Percentiles rank a stretch among this genome's conserved stretches.
These are phyloP conservation scores for Trypanosoma theileri DNA, from an alignment of 208 protist genomes.

Conservation along the genomic window DNA sequence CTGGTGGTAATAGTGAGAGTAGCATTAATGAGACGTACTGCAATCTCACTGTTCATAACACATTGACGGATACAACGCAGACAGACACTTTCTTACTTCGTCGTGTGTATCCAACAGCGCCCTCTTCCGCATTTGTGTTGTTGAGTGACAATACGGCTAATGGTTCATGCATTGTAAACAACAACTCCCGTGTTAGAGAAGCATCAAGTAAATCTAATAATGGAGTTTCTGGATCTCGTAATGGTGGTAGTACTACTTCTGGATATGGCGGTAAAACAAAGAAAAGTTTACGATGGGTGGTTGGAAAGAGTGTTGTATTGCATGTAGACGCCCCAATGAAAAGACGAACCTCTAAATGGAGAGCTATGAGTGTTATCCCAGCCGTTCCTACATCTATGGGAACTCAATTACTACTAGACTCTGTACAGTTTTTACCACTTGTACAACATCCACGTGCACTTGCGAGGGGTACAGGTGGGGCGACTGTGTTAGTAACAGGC, in stretches of 20 bases:
- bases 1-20: constrained; percentile 30
- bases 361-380: constrained; percentile 39
- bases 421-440: constrained; percentile 47
- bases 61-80: constrained; percentile 55
- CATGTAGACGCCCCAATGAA: constrained; percentile 56
- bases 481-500: constrained; percentile 54
- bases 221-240: background rate
- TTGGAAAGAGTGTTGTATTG: constrained; percentile 63
- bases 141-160: constrained; percentile 61
- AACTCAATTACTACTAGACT: constrained; percentile 42
- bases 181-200: background rate
- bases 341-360: constrained; percentile 37
- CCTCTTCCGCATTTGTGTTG: constrained; percentile 41
- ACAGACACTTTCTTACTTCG: constrained; percentile 61
- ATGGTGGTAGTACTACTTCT: background rate
- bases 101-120: constrained; percentile 60
- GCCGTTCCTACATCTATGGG: constrained; percentile 32
- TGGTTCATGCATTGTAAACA: constrained; percentile 8
- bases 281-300: constrained; percentile 34
- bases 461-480: constrained; percentile 42
- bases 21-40: constrained; percentile 46
- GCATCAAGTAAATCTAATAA: background rate
- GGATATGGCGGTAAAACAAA: background rate
- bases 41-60: constrained; percentile 57
- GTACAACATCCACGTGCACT: constrained; percentile 43